phyloP scores from a whole-genome alignment of 352 stramenopile species.

The Peronospora belbahrii region DNA sequence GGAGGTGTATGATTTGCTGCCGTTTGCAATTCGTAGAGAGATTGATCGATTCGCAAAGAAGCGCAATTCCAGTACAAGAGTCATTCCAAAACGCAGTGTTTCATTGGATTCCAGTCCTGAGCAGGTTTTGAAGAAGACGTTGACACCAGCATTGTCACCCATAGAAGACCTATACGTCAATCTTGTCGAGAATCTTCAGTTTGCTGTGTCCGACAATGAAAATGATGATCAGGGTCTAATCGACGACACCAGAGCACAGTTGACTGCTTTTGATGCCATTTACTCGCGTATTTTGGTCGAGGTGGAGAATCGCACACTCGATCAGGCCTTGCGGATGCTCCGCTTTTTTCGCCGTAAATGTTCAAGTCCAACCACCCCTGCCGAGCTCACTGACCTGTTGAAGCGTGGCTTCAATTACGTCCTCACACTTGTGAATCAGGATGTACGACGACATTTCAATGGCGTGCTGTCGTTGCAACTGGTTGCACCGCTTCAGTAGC shows the following conservation, averaged over 20 bases:
- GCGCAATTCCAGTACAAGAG: constrained; percentile 12
- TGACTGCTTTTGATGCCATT: constrained; percentile 55
- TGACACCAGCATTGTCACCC: constrained; percentile 15
- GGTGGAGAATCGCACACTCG: constrained; percentile 48
- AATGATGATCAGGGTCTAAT: not conserved
- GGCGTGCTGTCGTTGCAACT: constrained; percentile 28
- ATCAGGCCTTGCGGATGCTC: constrained; percentile 57
- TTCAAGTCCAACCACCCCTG: constrained; percentile 1
- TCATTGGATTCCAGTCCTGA: constrained; percentile 1
- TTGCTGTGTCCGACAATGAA: not conserved
- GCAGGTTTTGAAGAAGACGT: constrained; percentile 8
- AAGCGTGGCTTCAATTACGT: constrained; percentile 52
- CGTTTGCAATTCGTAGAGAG: constrained; percentile 56
- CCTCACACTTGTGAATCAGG: constrained; percentile 49
- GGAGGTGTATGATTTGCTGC: constrained; percentile 66
- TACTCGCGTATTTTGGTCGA: constrained; percentile 68
- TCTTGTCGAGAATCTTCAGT: constrained; percentile 23
- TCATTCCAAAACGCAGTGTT: constrained; percentile 3
- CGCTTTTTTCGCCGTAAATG: constrained; percentile 67
- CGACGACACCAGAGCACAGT: constrained; percentile 1
- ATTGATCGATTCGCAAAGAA: constrained; percentile 63
- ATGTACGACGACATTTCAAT: constrained; percentile 43
- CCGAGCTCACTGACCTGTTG: constrained; percentile 4
- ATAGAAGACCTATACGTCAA: constrained; percentile 49
- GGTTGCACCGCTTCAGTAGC: constrained; percentile 32